Evolutionary conservation across 1,139 yeast species (phyloP).

Genomic region (Eremothecium coryli): DNA sequence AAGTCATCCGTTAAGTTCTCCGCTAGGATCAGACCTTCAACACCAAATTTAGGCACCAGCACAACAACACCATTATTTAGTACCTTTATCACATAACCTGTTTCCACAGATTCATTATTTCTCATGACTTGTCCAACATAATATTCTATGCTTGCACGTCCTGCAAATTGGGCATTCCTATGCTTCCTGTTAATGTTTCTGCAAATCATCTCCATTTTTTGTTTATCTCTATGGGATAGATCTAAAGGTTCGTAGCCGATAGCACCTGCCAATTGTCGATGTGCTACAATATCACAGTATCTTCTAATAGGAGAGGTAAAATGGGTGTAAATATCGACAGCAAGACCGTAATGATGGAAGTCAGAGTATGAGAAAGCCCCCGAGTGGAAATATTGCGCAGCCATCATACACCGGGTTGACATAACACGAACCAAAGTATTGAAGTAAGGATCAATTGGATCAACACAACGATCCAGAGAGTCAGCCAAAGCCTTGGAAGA

Average conservation of each 20-base stretch:
- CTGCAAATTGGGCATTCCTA: slow-evolving; percentile 97
- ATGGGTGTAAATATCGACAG: slow-evolving; percentile 95
- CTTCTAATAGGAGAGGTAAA: slow-evolving; percentile 98
- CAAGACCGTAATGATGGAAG: slow-evolving; percentile 93
- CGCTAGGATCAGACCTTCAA: slow-evolving; percentile 82
- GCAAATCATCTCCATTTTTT: slow-evolving; percentile 82
- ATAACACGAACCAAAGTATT: slow-evolving; percentile 89
- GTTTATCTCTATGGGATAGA: slow-evolving; percentile 75
- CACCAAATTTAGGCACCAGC: slow-evolving; percentile 93
- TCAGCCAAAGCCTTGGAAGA: slow-evolving; percentile 90
- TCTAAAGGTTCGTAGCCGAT: slow-evolving; percentile 85
- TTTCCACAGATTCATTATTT: slow-evolving; percentile 61
- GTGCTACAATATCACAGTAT: slow-evolving; percentile 96
- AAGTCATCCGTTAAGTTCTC: slow-evolving; percentile 63
- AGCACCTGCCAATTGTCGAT: slow-evolving; percentile 94
- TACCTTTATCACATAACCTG: slow-evolving; percentile 86
- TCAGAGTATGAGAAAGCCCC: slow-evolving; percentile 94
- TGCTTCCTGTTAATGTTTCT: slow-evolving; percentile 88
- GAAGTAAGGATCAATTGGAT: slow-evolving; percentile 77
- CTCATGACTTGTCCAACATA: slow-evolving; percentile 97
- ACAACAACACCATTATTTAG: slow-evolving; percentile 94
- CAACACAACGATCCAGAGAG: slow-evolving; percentile 80
- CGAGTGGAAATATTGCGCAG: slow-evolving; percentile 93
- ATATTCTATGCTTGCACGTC: slow-evolving; percentile 94
- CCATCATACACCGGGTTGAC: slow-evolving; percentile 99